Evolutionary conservation across 345 rosid species (phyloP), one percentile per base, ranked within the genome.

Genomic region (Eucalyptus globulus): DNA sequence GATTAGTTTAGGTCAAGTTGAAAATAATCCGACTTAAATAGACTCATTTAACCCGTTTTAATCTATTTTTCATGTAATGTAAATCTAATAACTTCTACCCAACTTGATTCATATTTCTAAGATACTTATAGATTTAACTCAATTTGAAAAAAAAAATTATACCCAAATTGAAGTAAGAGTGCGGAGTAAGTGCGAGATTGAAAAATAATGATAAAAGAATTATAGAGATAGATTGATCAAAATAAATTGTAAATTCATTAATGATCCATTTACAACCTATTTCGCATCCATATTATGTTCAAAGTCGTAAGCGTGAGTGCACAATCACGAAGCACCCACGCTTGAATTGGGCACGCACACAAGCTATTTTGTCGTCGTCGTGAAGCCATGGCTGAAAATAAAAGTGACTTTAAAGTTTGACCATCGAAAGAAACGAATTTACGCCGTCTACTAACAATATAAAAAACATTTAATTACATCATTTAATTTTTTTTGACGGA

Each of bases 141-240:
- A 56, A 24, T 56, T 22, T 56, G 27, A 49, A 49, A 49, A 56
- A 22, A 24, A 24, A 56, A 56, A 22, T 24, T 5, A 56, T 24
- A 56, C 29, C 13, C 0, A 24, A 24, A 56, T 1, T 56, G 1
- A 56, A 22, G 62, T 56, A 10, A 56, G 29, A 56, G 3, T 56
- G 14, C 6, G 1, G 1, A 24, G 6, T 24, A 2, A 9, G 29
- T 5, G 6, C 1, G 1, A 24, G 29, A 56, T 10, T 24, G 29
- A 22, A 5, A 22, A 24, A 56, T 22, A 56, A 56, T 22, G 29
- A 56, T 3, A 24, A 56, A 9, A 56, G 1, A 56, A 56, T 1
- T 56, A 24, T 56, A 56, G 13, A 22, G 13, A 24, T 56, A 24
- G 6, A 56, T 56, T 10, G 29, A 56, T 24, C 3, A 10, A 56